Evolutionary conservation across 768 basidiomycete genomes (phyloP), one percentile per base, ranked within the genome.

Genomic region (Pleurotus pulmonarius): DNA sequence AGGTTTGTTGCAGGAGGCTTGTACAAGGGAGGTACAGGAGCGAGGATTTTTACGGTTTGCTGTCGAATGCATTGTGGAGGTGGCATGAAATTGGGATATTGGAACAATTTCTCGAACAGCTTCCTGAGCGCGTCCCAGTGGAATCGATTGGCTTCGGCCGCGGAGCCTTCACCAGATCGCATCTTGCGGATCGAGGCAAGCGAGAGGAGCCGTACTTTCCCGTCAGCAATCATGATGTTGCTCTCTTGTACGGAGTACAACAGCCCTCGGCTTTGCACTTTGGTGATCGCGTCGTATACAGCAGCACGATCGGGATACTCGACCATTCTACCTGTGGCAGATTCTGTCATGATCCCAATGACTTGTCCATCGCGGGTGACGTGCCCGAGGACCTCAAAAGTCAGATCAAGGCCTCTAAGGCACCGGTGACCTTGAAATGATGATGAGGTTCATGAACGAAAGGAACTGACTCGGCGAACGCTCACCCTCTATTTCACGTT

Each of bases 51-150:
- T 1, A 59, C 41, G n/a, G 57, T 49, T 45, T 56, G 46, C 45
- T 40, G 44, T 49, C 58, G 51, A 13, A 53, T 40, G 11, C 37
- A 54, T 40, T 61, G 54, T 12, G 56, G 16, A 16, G 34, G 43
- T 18, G 60, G 54, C 40, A 38, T 24, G 24, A 56, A 25, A 13
- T 59, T 38, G 16, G 12, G 26, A 49, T 59, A 46, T 6, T 54
- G 45, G 26, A 60, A 59, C 39, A 73, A 52, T 16, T 63, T 51
- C 4, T 62, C 38, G 47, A 75, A 74, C 16, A 70, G 49, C 3
- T 41, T 18, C 11, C 68, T 61, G 15, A 73, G 57, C 11, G 59
- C 43, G 5, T 53, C 12, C 70, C 72, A 73, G 45, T 74, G 69
- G 24, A 59, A 63, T 6, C 51, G 51, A 41, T 53, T 53, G 39